phyloP scores from a whole-genome alignment of 2,329 filamentous ascomycete species.

The Calonectria pauciramosa region DNA sequence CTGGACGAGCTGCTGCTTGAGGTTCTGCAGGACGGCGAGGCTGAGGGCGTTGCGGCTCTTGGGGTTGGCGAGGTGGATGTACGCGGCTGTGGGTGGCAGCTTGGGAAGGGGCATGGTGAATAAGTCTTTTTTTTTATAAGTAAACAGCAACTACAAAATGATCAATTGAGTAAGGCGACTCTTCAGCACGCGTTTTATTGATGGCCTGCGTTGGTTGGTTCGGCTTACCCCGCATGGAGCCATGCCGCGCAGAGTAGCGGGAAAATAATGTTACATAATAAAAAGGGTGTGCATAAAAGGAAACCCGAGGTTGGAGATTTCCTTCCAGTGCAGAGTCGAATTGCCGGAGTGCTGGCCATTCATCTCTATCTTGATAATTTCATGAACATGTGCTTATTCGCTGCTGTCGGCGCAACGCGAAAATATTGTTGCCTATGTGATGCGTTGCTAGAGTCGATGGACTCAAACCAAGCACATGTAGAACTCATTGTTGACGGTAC shows the following conservation, averaged over 20 bases:
- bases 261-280: not conserved
- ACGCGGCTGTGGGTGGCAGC: conserved; percentile 31
- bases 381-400: not conserved
- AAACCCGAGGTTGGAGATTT: not conserved
- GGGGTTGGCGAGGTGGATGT: conserved; percentile 39
- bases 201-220: not conserved
- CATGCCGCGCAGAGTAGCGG: not conserved
- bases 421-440: not conserved
- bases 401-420: not conserved
- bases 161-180: not conserved
- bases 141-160: not conserved
- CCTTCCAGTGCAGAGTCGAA: not conserved
- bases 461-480: no score
- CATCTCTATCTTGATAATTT: not conserved
- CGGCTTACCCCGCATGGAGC: not conserved
- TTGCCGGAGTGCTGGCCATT: not conserved
- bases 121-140: not conserved
- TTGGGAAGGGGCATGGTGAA: conserved; percentile 37
- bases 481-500: no score
- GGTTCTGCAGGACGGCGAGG: conserved; percentile 29
- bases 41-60: conserved; percentile 41
- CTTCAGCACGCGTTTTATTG: not conserved
- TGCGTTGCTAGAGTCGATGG: no score
- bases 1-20: conserved; percentile 36
- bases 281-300: not conserved